phyloP scores from a whole-genome alignment of 306 rosid genomes.

The Carpinus viminea region DNA sequence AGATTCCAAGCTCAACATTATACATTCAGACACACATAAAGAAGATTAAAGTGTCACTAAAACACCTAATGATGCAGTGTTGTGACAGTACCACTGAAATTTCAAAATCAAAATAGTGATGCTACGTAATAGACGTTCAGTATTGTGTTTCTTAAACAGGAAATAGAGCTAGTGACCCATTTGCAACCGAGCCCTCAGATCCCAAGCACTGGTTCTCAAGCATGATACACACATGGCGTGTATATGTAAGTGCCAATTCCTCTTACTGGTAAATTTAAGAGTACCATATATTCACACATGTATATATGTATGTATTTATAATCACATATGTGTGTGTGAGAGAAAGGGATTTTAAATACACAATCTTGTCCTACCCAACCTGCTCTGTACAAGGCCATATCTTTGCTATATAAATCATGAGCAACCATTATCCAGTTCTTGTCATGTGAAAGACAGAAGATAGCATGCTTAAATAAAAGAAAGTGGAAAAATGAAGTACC shows the following conservation, averaged over 20 bases:
- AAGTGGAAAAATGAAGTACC: constrained; percentile 36
- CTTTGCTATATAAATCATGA: not conserved
- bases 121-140: not conserved
- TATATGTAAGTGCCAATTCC: not conserved
- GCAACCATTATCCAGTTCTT: not conserved
- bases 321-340: not conserved
- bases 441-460: not conserved
- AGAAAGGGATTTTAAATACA: not conserved
- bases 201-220: not conserved
- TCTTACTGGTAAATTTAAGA: not conserved
- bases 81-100: not conserved
- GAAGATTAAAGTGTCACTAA: not conserved
- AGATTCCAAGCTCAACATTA: constrained; percentile 9
- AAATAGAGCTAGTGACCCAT: not conserved
- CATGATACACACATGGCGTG: not conserved
- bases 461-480: not conserved
- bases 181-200: not conserved
- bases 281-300: not conserved
- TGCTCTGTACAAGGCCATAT: not conserved
- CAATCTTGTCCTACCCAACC: not conserved
- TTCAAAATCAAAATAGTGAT: not conserved
- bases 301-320: not conserved
- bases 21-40: not conserved
- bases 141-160: not conserved
- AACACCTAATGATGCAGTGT: not conserved